Conservation (phyloP, 108 stramenopile species). For the Aurantiochytrium sp. region DNA sequence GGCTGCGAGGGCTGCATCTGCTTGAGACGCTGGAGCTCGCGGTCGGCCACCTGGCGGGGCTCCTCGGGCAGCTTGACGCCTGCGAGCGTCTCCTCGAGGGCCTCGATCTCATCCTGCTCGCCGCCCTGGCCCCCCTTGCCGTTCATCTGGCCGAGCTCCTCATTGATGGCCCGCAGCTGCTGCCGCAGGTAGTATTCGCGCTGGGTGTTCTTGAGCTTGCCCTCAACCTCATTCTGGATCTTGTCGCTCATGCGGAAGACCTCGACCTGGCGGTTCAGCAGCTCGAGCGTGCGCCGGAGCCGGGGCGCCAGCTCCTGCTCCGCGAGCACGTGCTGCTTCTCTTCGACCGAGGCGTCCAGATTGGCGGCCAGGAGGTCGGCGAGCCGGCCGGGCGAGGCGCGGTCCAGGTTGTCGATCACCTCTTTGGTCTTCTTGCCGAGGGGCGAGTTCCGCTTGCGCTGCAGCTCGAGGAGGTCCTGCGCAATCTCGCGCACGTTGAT, state of each 20-base stretch:
- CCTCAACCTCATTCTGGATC: conserved; percentile 87
- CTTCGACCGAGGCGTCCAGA: conserved; percentile 66
- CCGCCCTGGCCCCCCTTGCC: conserved; percentile 85
- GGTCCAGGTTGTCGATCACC: conserved; percentile 76
- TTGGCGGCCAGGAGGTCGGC: conserved; percentile 85
- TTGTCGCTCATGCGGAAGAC: conserved; percentile 82
- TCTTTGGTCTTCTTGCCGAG: conserved; percentile 80
- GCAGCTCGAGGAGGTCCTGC: conserved; percentile 82
- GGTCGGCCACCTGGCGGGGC: conserved; percentile 66
- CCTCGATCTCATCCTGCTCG: conserved; percentile 76
- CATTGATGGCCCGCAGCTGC: conserved; percentile 93
- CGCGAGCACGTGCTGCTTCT: conserved; percentile 84
- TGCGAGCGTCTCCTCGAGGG: conserved; percentile 11
- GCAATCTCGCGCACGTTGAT: conserved; percentile 62
- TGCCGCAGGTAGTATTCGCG: conserved; percentile 85
- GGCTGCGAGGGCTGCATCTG: conserved; percentile 83
- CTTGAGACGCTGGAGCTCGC: conserved; percentile 83
- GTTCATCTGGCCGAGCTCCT: conserved; percentile 90
- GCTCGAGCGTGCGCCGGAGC: conserved; percentile 76
- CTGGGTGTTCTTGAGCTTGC: conserved; percentile 83
- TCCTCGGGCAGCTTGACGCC: conserved; percentile 69
- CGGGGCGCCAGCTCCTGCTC: conserved; percentile 80
- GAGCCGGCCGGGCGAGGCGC: conserved; percentile 82
- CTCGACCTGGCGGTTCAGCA: conserved; percentile 79
- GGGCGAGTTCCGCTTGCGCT: conserved; percentile 77